Percentiles rank a stretch among this genome's conserved stretches.
Evolutionary conservation across 2,329 filamentous ascomycete species (phyloP).

Genomic region (Lachnellula suecica): DNA sequence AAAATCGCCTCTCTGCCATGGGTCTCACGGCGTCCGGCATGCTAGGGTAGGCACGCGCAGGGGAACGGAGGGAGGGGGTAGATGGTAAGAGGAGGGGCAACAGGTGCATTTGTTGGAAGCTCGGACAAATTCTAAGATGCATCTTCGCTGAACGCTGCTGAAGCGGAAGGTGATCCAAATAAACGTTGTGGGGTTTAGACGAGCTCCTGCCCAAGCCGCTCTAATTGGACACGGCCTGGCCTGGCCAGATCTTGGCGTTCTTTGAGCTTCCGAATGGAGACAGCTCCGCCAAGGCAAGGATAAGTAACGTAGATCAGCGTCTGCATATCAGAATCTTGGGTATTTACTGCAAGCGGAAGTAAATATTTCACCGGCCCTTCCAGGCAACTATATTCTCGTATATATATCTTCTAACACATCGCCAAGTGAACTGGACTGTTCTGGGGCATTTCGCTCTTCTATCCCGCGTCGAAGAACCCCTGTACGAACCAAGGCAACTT

Average conservation of each 20-base stretch:
- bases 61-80: not conserved
- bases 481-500: not conserved
- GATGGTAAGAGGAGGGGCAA: not conserved
- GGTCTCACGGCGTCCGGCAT: not conserved
- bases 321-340: not conserved
- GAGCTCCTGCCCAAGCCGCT: not conserved
- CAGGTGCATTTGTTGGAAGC: not conserved
- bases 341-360: not conserved
- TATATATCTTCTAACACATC: conserved; percentile 1
- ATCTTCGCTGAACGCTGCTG: not conserved
- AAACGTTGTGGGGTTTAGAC: not conserved
- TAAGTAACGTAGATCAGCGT: not conserved
- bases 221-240: not conserved
- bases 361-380: too few species aligned
- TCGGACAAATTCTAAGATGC: not conserved
- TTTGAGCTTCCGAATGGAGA: conserved; percentile 4
- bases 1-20: not conserved
- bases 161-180: conserved; percentile 2
- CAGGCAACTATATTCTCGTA: too few species aligned
- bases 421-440: conserved; percentile 1
- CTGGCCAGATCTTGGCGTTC: too few species aligned
- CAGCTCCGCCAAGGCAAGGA: not conserved
- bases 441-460: not conserved
- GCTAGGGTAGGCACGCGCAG: not conserved
- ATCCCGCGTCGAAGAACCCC: not conserved